Percentiles rank a stretch among this genome's conserved stretches.
These are phyloP conservation scores for Backusella macrospora DNA, from an alignment of 192 early-diverging fungal genomes.

Conservation along the genomic window DNA sequence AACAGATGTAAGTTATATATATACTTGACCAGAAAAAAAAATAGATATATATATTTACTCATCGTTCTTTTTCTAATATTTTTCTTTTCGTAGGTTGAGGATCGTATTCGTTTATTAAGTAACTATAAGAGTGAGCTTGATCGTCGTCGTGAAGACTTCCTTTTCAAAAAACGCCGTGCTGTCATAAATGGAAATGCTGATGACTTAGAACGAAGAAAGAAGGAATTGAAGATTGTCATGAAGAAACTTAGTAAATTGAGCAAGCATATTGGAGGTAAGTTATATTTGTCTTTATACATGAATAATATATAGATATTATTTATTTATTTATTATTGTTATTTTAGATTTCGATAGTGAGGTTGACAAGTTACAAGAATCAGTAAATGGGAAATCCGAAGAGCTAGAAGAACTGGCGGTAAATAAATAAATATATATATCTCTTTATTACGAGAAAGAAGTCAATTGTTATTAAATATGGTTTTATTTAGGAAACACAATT, in stretches of 20 bases:
- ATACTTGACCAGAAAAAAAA: background rate
- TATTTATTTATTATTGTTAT: background rate
- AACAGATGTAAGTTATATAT: constrained; percentile 48
- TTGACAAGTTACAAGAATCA: constrained; percentile 18
- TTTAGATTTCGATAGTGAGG: constrained; percentile 32
- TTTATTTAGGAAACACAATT: constrained; percentile 5
- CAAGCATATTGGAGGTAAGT: constrained; percentile 41
- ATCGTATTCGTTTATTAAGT: constrained; percentile 70
- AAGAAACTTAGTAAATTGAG: constrained; percentile 42
- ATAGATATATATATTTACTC: background rate
- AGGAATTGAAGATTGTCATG: constrained; percentile 31
- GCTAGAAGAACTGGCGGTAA: constrained; percentile 22
- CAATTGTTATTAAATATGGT: no score
- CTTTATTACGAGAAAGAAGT: no score
- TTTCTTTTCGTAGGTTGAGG: constrained; percentile 61
- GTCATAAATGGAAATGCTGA: constrained; percentile 49
- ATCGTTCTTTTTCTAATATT: background rate
- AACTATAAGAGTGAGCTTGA: constrained; percentile 71
- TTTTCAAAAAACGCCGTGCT: constrained; percentile 60
- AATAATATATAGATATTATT: background rate
- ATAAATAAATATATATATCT: background rate
- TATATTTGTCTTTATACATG: background rate
- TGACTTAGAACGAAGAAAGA: constrained; percentile 36
- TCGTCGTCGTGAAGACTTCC: constrained; percentile 67
- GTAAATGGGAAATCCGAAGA: background rate